Evolutionary conservation across 371 early-diverging fungal species (phyloP).

Genomic region (Mortierella polycephala): DNA sequence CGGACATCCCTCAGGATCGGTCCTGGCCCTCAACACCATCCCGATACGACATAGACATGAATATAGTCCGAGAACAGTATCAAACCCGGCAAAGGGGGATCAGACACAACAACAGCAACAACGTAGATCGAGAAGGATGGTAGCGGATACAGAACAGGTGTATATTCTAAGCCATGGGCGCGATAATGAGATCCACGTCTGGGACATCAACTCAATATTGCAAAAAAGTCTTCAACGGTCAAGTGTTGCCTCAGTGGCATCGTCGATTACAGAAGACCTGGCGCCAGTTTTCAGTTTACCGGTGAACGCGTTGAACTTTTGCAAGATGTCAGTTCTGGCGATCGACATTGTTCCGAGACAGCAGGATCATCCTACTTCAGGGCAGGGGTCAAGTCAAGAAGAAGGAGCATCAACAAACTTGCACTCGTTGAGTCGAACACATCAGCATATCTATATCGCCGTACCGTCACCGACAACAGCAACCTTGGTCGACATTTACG

Average conservation of each 20-base stretch:
- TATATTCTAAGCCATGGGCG: constrained; percentile 51
- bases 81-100: not conserved
- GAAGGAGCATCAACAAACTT: not conserved
- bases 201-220: constrained; percentile 42
- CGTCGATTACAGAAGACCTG: not conserved
- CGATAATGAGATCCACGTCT: constrained; percentile 49
- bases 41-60: constrained; percentile 1
- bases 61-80: not conserved
- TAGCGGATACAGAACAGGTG: not conserved
- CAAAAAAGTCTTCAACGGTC: constrained; percentile 4
- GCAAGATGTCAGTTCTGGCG: constrained; percentile 36
- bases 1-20: constrained; percentile 36
- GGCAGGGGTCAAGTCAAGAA: not conserved
- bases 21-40: constrained; percentile 27
- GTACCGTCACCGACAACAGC: constrained; percentile 42
- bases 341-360: not conserved
- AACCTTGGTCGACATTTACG: constrained; percentile 39
- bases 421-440: constrained; percentile 2
- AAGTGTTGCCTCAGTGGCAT: not conserved
- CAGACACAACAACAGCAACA: not conserved
- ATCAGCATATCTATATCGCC: constrained; percentile 41
- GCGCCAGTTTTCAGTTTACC: constrained; percentile 39
- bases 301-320: constrained; percentile 55
- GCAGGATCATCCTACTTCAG: not conserved
- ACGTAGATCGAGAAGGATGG: not conserved